Base-by-base conservation (phyloP, 164 flowering plant species). In the Aristolochia fimbriata region DNA sequence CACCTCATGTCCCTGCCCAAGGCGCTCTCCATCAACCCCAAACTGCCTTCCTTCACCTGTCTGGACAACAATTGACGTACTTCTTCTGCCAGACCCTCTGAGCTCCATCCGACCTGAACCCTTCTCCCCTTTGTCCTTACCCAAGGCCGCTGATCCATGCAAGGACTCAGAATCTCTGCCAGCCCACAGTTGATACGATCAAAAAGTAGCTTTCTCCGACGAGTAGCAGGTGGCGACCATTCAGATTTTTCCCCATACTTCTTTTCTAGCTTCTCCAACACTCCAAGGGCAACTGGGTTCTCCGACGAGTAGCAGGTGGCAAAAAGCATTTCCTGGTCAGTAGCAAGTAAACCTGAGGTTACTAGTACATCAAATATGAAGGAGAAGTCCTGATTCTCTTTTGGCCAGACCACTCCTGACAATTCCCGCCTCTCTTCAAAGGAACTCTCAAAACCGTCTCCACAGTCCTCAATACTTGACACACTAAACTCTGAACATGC, bases 181-280 rank as follows among this genome's bases (percentile, higher is more conserved):
- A 90, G 70, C 17, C 72, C 79, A 0, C 60, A 48, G 43, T 88
- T 93, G 66, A 88, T 76, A 7, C 78, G 73, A 68, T 93, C 92
- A 59, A 88, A 93, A 2, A 90, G 63, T 37, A 93, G 66, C 66
- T 51, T 82, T 75, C 97, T 79, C 46, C 88, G n/a, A n/a, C n/a
- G n/a, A n/a, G n/a, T n/a, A n/a, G n/a, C 97, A 0, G 70, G 76
- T 61, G 73, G 80, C 41, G 51, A 57, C 90, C 87, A 84, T 30
- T 66, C 68, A 30, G 41, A 58, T 46, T 81, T 81, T 48, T 79
- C 72, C 20, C 78, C 75, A 52, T 83, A 86, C 65, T 79, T 84
- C 67, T 80, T 80, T 76, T 92, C 98, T 21, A 92, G 63, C 20
- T 48, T 64, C 58, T 87, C 82, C 52, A 87, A 89, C 58, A 85